These are phyloP conservation scores for Rubia peregrina DNA, from an alignment of 305 asterid species.

Conservation along the genomic window DNA sequence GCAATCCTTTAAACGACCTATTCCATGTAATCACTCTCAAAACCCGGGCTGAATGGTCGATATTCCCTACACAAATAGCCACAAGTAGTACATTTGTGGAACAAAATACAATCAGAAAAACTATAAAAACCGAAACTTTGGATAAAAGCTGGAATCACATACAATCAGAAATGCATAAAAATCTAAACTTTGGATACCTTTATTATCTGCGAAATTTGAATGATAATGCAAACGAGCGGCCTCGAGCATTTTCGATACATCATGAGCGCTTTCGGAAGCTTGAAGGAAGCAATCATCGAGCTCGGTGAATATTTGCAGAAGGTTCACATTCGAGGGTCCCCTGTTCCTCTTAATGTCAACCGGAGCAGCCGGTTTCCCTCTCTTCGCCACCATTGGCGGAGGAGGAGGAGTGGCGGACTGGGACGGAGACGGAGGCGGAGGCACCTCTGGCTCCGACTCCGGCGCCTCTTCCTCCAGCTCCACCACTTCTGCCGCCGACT, in stretches of 20 bases:
- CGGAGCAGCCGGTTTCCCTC: slow-evolving; percentile 46
- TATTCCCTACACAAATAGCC: slow-evolving; percentile 47
- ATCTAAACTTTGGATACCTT: slow-evolving; percentile 35
- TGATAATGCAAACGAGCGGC: slow-evolving; percentile 96
- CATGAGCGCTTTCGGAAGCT: slow-evolving; percentile 93
- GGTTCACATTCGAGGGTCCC: slow-evolving; percentile 31
- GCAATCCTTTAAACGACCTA: slow-evolving; percentile 77
- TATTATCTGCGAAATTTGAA: slow-evolving; percentile 90
- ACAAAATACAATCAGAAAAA: too few species aligned
- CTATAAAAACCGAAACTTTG: neutral
- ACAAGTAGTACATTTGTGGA: neutral
- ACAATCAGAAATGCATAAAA: neutral
- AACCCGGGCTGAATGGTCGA: slow-evolving; percentile 89
- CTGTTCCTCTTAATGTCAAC: slow-evolving; percentile 51
- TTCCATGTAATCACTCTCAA: slow-evolving; percentile 99
- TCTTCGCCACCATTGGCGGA: slow-evolving; percentile 40
- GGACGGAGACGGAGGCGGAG: slow-evolving; percentile 49
- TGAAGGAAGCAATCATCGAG: slow-evolving; percentile 89
- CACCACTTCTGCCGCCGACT: neutral
- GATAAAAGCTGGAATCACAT: too few species aligned
- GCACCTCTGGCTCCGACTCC: slow-evolving; percentile 50
- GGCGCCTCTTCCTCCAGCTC: slow-evolving; percentile 21
- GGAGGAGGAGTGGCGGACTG: slow-evolving; percentile 25
- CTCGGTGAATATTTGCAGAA: slow-evolving; percentile 58
- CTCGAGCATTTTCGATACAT: slow-evolving; percentile 91